Base-by-base conservation (phyloP, 225 moss, liverwort and hornwort species). In the Polytrichum formosum region DNA sequence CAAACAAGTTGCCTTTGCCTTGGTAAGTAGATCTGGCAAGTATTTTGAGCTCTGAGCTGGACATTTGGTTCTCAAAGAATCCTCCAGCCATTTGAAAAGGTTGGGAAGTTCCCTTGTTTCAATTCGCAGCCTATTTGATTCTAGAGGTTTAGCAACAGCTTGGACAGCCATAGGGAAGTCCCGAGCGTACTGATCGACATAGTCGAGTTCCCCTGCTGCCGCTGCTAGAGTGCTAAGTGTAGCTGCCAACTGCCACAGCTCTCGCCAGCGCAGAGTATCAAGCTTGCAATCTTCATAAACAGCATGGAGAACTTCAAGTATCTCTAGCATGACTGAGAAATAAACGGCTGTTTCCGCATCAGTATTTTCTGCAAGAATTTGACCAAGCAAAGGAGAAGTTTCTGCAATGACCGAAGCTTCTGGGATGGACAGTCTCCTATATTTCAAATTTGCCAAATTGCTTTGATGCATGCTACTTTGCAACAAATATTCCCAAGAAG, bases 281-380 rank as follows among this genome's bases (percentile, higher is more conserved):
- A 98, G 91, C 80, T 98, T 94, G 82, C 94, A 94, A 67, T 98
- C 94, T 77, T 98, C 98, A 66, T 98, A 98, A 26, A 94, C 80
- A 76, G 92, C 94, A 77, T 94, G 94, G 6, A 98, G 85, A 26
- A 91, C 98, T 76, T 92, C 98, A 63, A 98, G 88, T 79, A 98
- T 91, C 75, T 98, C 98, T 74, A 92, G 76, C 92, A 94, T 92
- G 26, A 94, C 90, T 70, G 92, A 89, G 68, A 84, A 80, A 61
- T 92, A 94, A 55, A 87, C 92, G 66, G 84, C 79, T 78, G 94
- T 91, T 74, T 92, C 90, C 46, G 88, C 85, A 70, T 91, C 88
- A 9, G 78, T 80, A 22, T 84, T 76, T 73, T 85, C 73, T 66
- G 68, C 66, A 69, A 75, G 67, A 54, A 61, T 86, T 37, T 81